These are phyloP conservation scores for Leccinum fallax DNA, from an alignment of 1,284 basidiomycete species.

Conservation along the genomic window DNA sequence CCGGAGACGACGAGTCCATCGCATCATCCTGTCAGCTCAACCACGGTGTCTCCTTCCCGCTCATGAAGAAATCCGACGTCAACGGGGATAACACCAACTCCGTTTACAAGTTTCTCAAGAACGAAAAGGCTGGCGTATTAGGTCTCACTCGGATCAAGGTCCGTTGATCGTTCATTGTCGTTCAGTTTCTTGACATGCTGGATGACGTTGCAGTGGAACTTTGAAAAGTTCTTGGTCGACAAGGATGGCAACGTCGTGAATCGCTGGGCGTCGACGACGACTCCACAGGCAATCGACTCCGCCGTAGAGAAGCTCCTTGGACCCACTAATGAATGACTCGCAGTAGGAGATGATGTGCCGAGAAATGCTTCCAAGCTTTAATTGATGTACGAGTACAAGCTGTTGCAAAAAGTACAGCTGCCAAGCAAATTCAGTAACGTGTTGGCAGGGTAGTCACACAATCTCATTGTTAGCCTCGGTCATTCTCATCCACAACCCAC, in stretches of 20 bases:
- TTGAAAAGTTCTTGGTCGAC: slow-evolving; percentile 75
- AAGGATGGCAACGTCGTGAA: slow-evolving; percentile 74
- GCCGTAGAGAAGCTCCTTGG: slow-evolving; percentile 64
- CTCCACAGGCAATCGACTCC: slow-evolving; percentile 65
- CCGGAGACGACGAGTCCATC: slow-evolving; percentile 69
- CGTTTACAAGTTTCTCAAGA: slow-evolving; percentile 87
- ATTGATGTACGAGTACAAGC: not conserved
- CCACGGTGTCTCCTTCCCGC: slow-evolving; percentile 82
- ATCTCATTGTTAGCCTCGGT: slow-evolving; percentile 19
- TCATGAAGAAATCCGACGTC: slow-evolving; percentile 91
- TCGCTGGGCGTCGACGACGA: slow-evolving; percentile 81
- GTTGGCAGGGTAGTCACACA: not conserved
- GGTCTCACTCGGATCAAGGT: slow-evolving; percentile 81
- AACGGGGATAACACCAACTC: slow-evolving; percentile 82
- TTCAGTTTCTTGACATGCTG: not conserved
- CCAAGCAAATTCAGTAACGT: not conserved
- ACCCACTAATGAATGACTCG: slow-evolving; percentile 22
- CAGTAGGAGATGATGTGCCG: not conserved
- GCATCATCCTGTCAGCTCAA: slow-evolving; percentile 70
- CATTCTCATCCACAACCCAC: slow-evolving; percentile 34
- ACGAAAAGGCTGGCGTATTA: slow-evolving; percentile 71
- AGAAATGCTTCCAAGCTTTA: slow-evolving; percentile 15
- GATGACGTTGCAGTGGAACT: slow-evolving; percentile 63
- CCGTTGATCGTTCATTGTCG: slow-evolving; percentile 15
- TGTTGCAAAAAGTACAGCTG: not conserved